Evolutionary conservation across 257 asterid species (phyloP).

Genomic region (Fraxinus pennsylvanica): DNA sequence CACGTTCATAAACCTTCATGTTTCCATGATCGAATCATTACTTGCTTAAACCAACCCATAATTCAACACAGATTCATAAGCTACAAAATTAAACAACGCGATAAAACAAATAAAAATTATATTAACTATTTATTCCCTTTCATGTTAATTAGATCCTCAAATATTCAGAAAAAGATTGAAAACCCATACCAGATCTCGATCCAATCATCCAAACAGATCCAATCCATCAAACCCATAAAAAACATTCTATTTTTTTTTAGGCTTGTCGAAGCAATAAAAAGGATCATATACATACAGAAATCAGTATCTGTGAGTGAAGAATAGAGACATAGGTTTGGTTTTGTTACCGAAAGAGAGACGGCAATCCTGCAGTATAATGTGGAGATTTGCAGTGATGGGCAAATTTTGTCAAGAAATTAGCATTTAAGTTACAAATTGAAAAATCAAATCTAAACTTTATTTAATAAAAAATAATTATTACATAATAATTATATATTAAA

Average conservation of each 20-base stretch:
- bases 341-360: not conserved
- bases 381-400: not conserved
- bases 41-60: not conserved
- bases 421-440: no score
- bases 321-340: not conserved
- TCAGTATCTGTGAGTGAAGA: not conserved
- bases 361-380: not conserved
- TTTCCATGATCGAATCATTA: not conserved
- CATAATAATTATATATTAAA: no score
- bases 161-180: not conserved
- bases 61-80: not conserved
- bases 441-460: no score
- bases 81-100: not conserved
- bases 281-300: no score
- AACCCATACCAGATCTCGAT: not conserved
- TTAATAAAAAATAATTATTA: no score
- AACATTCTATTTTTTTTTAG: no score
- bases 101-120: not conserved
- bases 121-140: no score
- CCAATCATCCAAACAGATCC: not conserved
- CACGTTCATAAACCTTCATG: not conserved
- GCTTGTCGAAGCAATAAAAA: not conserved
- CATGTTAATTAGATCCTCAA: not conserved
- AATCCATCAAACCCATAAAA: not conserved
- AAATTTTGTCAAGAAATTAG: no score